phyloP scores from a whole-genome alignment of 1,139 yeast species.

The Pichia kudriavzevii region DNA sequence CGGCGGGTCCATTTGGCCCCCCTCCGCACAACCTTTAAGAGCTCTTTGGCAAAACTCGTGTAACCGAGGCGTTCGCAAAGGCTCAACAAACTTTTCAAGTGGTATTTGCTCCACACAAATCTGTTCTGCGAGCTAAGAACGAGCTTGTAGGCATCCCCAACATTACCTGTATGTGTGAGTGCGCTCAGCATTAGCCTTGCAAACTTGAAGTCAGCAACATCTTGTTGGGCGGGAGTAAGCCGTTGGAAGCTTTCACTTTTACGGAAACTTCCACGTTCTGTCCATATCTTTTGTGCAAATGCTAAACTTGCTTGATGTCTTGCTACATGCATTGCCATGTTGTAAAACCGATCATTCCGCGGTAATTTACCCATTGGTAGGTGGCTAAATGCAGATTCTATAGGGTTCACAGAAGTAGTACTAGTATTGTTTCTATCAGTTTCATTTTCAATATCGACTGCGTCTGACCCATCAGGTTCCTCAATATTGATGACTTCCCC shows the following conservation, averaged over 20 bases:
- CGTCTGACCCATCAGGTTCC: constrained; percentile 17
- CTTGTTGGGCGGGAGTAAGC: constrained; percentile 35
- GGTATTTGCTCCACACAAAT: constrained; percentile 65
- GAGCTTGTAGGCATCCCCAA: constrained; percentile 65
- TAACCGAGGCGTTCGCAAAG: constrained; percentile 45
- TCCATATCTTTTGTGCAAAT: constrained; percentile 64
- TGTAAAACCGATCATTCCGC: constrained; percentile 50
- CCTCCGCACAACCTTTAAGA: constrained; percentile 19
- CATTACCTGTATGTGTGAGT: constrained; percentile 42
- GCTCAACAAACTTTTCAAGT: constrained; percentile 40
- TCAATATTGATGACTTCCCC: constrained; percentile 20
- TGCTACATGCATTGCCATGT: constrained; percentile 61
- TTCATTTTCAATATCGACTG: constrained; percentile 22
- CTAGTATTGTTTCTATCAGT: not conserved
- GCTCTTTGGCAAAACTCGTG: constrained; percentile 17
- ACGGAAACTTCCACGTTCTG: constrained; percentile 68
- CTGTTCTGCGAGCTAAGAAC: constrained; percentile 59
- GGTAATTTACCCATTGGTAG: constrained; percentile 16
- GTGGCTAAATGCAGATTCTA: not conserved
- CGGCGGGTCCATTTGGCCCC: constrained; percentile 14
- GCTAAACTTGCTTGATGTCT: constrained; percentile 43
- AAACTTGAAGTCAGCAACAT: constrained; percentile 55
- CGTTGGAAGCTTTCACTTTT: constrained; percentile 42
- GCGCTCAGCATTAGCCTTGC: constrained; percentile 57
- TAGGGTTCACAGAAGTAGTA: not conserved